These are phyloP conservation scores for Solanum bulbocastanum DNA, from an alignment of 257 asterid genomes.

Conservation along the genomic window DNA sequence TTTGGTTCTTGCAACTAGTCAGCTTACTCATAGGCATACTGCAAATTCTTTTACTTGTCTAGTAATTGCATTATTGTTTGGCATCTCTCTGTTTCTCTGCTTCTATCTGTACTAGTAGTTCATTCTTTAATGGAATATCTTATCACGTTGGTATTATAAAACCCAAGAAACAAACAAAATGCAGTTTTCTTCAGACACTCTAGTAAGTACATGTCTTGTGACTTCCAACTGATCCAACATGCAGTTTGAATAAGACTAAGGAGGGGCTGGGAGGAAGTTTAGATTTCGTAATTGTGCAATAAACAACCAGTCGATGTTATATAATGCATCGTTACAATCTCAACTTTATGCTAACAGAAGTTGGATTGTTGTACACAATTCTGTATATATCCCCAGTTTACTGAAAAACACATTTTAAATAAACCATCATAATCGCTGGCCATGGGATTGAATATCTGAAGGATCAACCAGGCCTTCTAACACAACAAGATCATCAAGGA, in stretches of 20 bases:
- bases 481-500: constrained; percentile 84
- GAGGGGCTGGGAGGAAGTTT: not conserved
- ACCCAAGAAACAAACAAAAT: not conserved
- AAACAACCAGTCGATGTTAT: not conserved
- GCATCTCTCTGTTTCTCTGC: not conserved
- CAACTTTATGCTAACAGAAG: not conserved
- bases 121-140: not conserved
- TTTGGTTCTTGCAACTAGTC: not conserved
- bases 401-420: not conserved
- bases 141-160: not conserved
- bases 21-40: not conserved
- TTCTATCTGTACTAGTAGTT: not conserved
- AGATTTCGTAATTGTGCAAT: not conserved
- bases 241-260: not conserved
- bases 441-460: constrained; percentile 34
- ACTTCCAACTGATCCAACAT: not conserved
- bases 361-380: not conserved
- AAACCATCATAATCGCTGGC: constrained; percentile 16
- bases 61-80: not conserved
- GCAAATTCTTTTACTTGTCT: not conserved
- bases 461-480: constrained; percentile 84
- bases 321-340: not conserved
- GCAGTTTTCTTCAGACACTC: not conserved
- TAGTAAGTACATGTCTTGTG: not conserved
- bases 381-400: not conserved